Base-by-base conservation (phyloP, 192 early-diverging fungal genomes). In the Gaertneriomyces sp. region DNA sequence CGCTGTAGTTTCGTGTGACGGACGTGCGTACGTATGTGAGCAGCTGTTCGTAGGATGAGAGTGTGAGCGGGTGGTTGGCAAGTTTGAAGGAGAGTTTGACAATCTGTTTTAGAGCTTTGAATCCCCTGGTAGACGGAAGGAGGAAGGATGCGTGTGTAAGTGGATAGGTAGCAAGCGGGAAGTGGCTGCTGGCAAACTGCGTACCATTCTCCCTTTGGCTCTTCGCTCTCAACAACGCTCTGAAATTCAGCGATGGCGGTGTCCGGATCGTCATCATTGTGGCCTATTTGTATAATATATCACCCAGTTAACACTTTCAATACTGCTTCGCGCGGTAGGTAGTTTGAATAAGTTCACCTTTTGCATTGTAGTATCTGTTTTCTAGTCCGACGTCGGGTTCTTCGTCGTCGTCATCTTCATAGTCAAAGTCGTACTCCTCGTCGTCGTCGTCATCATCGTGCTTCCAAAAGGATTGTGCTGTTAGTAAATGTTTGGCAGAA, bases 321-420 rank as follows among this genome's bases (percentile, higher is more conserved):
- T 33, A 33, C 12, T 49, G 47, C 47, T 17, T 17, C 47, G 0
- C 1, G 2, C 47, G 16, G 2, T 12, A 49, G 47, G 47, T 49
- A 49, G 59, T 17, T 9, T 14, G 17, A 49, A 1, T n/a, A 12
- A 42, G 60, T 39, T 5, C 54, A 81, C 91, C 90, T 79, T 95
- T 95, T 47, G 93, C 93, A 57, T 82, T 88, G 71, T 95, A 93
- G 73, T 95, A 95, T 60, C 85, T 89, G 71, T 95, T 93, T 66
- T 95, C 93, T 41, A 95, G 68, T 57, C 87, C 88, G 10, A 90
- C 88, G 65, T 90, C 87, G 4, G 86, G 85, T 63, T 91, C 90
- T 56, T 91, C 90, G 44, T 84, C 83, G 47, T 91, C 90, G 46
- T 90, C 88, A 63, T 89, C 89, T 45, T 84, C 83, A 76, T 93